These are phyloP conservation scores for Pseudotsuga menziesii DNA, from an alignment of 75 land plant species.

Conservation along the genomic window DNA sequence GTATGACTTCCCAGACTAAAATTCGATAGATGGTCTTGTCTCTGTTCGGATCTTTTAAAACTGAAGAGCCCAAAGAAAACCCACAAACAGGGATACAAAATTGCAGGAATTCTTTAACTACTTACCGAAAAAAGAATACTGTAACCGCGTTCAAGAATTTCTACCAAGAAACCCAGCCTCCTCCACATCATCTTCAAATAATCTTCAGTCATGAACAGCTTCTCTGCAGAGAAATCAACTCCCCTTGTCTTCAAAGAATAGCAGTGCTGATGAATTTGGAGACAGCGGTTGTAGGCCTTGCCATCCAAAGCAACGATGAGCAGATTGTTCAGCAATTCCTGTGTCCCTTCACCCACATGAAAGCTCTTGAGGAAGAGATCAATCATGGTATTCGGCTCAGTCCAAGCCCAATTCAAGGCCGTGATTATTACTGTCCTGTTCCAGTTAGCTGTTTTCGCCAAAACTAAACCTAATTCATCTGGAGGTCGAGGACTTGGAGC, in stretches of 20 bases:
- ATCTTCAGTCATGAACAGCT: slow-evolving; percentile 37
- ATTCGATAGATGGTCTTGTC: too few relatives aligned
- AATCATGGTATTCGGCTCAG: slow-evolving; percentile 30
- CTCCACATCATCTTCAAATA: slow-evolving; percentile 55
- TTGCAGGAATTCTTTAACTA: not conserved
- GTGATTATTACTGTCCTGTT: slow-evolving; percentile 36
- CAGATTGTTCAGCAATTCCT: slow-evolving; percentile 28
- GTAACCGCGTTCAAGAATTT: slow-evolving; percentile 9
- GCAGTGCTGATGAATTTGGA: slow-evolving; percentile 26
- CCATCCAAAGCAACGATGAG: slow-evolving; percentile 36
- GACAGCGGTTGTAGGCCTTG: slow-evolving; percentile 35
- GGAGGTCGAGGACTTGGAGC: not conserved
- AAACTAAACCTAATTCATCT: slow-evolving; percentile 12
- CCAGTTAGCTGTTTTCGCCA: slow-evolving; percentile 20
- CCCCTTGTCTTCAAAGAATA: slow-evolving; percentile 33
- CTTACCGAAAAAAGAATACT: slow-evolving; percentile 7
- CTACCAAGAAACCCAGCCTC: slow-evolving; percentile 16
- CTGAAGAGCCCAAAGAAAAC: too few relatives aligned
- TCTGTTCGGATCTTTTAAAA: too few relatives aligned
- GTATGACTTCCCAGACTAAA: too few relatives aligned
- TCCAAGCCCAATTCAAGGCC: slow-evolving; percentile 44
- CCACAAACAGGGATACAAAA: too few relatives aligned
- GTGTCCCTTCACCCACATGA: slow-evolving; percentile 26
- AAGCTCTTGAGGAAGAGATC: slow-evolving; percentile 44
- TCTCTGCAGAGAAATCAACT: slow-evolving; percentile 41